Conservation (phyloP, 1,139 yeast species). For the Trichomonascaceae sp. region DNA sequence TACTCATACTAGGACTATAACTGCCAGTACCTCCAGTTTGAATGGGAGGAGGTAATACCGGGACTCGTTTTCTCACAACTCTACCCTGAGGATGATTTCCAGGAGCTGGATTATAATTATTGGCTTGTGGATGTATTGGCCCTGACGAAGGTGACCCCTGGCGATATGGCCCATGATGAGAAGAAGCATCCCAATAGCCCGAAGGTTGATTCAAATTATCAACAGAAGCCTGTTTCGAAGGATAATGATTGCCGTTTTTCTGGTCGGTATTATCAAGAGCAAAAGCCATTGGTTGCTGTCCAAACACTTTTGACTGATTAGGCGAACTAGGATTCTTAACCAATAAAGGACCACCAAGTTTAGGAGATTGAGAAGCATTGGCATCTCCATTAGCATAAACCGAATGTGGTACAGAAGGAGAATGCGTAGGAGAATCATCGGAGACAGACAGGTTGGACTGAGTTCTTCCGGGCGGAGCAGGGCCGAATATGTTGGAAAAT, state of each 20-base stretch:
- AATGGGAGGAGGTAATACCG: background rate
- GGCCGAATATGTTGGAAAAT: conserved; percentile 34
- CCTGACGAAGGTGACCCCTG: background rate
- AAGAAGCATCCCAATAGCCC: background rate
- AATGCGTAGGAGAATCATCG: background rate
- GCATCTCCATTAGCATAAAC: background rate
- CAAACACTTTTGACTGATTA: background rate
- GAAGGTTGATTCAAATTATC: background rate
- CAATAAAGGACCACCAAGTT: background rate
- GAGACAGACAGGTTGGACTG: background rate
- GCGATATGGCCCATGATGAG: background rate
- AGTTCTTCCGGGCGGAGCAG: conserved; percentile 31
- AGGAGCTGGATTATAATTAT: background rate
- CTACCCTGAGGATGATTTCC: background rate
- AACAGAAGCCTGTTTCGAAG: background rate
- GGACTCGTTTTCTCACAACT: background rate
- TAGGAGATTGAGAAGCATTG: background rate
- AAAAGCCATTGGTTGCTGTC: background rate
- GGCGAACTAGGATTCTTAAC: background rate
- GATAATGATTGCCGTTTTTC: background rate
- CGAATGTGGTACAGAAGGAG: background rate
- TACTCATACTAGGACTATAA: background rate
- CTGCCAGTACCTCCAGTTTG: background rate
- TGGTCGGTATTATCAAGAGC: background rate
- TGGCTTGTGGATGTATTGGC: background rate